These are phyloP conservation scores for Garcia nutans DNA, from an alignment of 345 rosid genomes.

Conservation along the genomic window DNA sequence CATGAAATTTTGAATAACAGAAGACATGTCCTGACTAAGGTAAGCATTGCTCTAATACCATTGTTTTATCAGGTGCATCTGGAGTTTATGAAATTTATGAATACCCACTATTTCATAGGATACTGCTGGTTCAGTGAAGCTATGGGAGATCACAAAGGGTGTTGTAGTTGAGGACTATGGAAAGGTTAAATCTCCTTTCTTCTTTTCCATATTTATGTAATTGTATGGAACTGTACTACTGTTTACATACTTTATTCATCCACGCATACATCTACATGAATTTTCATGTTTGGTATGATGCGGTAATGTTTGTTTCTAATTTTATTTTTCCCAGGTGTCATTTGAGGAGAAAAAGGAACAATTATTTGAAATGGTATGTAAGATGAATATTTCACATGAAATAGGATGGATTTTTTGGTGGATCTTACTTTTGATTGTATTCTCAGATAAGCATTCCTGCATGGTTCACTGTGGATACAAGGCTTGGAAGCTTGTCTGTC, in stretches of 20 bases:
- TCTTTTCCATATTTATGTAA: background rate
- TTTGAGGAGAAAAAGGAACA: slow-evolving; percentile 94
- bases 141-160: slow-evolving; percentile 95
- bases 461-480: slow-evolving; percentile 92
- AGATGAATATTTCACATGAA: background rate
- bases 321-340: slow-evolving; percentile 52
- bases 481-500: slow-evolving; percentile 91
- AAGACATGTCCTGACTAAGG: slow-evolving; percentile 98
- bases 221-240: background rate
- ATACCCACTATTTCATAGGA: slow-evolving; percentile 51
- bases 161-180: slow-evolving; percentile 85
- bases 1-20: slow-evolving; percentile 93
- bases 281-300: slow-evolving; percentile 7
- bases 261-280: background rate
- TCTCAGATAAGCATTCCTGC: slow-evolving; percentile 96
- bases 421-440: slow-evolving; percentile 19
- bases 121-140: slow-evolving; percentile 84
- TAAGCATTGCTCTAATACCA: slow-evolving; percentile 23
- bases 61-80: slow-evolving; percentile 8
- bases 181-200: slow-evolving; percentile 47
- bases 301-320: slow-evolving; percentile 6
- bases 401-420: slow-evolving; percentile 4
- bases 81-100: slow-evolving; percentile 21
- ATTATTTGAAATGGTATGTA: slow-evolving; percentile 84
- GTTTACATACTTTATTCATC: background rate